phyloP scores from a whole-genome alignment of 2,329 filamentous ascomycete genomes.

The Aspergillus floridensis region DNA sequence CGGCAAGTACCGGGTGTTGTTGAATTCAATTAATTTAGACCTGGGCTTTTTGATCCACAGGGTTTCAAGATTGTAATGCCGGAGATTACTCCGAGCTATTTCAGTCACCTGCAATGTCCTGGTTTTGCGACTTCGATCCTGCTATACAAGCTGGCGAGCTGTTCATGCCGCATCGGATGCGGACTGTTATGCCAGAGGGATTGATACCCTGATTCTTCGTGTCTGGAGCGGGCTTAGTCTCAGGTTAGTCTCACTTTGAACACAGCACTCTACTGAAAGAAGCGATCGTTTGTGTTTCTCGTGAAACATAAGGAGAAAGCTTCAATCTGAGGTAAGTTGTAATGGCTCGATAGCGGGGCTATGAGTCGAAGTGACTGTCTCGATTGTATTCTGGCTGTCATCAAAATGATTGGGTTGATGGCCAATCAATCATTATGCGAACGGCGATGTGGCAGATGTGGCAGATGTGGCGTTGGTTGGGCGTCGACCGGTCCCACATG shows the following conservation, averaged over 20 bases:
- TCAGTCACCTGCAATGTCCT: slow-evolving; percentile 2
- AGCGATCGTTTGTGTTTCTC: not conserved
- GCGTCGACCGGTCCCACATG: slow-evolving; percentile 9
- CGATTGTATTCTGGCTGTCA: not conserved
- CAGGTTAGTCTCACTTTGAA: not conserved
- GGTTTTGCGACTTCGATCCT: not conserved
- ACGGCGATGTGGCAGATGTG: slow-evolving; percentile 18
- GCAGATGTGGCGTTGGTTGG: slow-evolving; percentile 19
- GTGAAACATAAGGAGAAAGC: not conserved
- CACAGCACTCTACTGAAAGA: not conserved
- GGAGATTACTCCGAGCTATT: slow-evolving; percentile 18
- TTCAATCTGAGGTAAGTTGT: not conserved
- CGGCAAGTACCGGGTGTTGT: not conserved
- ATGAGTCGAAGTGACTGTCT: not conserved
- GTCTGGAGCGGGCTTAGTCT: not conserved
- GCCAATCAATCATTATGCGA: not conserved
- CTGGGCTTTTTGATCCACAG: not conserved
- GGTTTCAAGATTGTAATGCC: slow-evolving; percentile 5
- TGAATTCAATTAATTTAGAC: not conserved
- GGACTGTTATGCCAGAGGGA: not conserved
- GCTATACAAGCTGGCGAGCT: not conserved
- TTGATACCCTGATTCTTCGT: not conserved
- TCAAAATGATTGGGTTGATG: not conserved
- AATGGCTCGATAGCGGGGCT: not conserved
- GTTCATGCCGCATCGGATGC: not conserved